Evolutionary conservation across 257 asterid genomes (phyloP).

Genomic region (Solanum bulbocastanum): DNA sequence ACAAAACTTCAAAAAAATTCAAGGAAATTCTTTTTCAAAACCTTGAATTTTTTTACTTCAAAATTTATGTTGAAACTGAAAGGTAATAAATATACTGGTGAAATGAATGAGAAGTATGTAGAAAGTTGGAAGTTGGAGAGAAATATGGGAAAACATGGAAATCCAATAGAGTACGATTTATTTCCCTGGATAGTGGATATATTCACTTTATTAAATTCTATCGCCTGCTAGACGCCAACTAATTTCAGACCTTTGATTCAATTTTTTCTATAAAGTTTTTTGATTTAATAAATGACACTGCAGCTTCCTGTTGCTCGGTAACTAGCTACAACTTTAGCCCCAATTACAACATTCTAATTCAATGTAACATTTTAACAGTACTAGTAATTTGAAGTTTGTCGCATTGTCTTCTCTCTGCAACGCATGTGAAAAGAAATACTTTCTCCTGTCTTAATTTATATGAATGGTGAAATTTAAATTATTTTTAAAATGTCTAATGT

Average conservation of each 20-base stretch:
- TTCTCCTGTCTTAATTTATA: too few relatives aligned
- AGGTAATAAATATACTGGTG: neutral
- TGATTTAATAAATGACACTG: neutral
- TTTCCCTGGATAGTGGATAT: neutral
- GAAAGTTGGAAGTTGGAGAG: neutral
- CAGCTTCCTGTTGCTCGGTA: neutral
- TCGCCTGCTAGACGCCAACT: neutral
- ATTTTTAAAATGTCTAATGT: neutral
- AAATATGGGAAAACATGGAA: neutral
- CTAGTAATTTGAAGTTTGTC: neutral
- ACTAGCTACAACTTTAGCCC: neutral
- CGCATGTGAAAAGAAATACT: too few relatives aligned
- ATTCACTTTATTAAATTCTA: neutral
- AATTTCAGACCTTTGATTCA: neutral
- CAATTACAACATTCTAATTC: neutral
- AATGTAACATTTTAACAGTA: neutral
- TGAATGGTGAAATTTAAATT: too few relatives aligned
- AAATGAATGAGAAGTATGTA: neutral
- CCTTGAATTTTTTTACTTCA: too few relatives aligned
- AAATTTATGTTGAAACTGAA: neutral
- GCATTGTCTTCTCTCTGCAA: neutral
- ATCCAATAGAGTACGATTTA: neutral
- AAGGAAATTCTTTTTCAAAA: too few relatives aligned
- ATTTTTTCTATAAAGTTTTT: neutral
- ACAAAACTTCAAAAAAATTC: neutral